phyloP scores from a whole-genome alignment of 2,329 filamentous ascomycete genomes.

The Penicillium sp. region DNA sequence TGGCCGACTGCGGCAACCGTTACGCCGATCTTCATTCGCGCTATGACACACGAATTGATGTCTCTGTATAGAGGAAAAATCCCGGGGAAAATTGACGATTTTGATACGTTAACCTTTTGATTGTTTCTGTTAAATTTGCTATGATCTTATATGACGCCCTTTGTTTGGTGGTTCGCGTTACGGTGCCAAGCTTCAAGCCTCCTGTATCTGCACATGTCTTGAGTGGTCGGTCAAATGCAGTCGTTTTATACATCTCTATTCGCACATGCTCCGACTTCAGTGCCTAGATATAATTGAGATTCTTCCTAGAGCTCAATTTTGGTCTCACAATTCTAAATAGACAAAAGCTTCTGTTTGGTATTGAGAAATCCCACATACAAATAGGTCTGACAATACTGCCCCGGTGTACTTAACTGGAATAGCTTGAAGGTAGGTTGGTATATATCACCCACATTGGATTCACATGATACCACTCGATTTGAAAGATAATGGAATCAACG shows the following conservation, averaged over 20 bases:
- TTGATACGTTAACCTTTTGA: background rate
- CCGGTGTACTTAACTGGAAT: too few species aligned
- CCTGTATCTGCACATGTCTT: background rate
- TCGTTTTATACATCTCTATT: too few species aligned
- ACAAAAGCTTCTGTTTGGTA: background rate
- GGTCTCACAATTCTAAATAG: background rate
- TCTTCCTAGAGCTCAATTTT: background rate
- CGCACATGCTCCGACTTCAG: too few species aligned
- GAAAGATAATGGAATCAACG: too few species aligned
- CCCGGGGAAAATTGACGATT: background rate
- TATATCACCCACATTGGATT: too few species aligned
- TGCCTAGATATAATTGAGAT: too few species aligned
- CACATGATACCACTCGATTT: too few species aligned
- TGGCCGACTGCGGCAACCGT: conserved; percentile 4
- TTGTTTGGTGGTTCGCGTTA: background rate
- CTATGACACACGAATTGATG: background rate
- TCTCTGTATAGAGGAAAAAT: background rate
- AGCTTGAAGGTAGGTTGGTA: background rate
- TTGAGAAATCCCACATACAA: background rate
- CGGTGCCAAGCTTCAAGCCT: background rate
- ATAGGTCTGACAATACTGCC: too few species aligned
- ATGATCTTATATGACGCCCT: background rate
- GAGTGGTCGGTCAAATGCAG: too few species aligned
- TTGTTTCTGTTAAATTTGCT: background rate
- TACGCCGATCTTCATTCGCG: conserved; percentile 11